Conservation (phyloP, 495 filamentous ascomycete genomes). For the Aspergillus steynii region DNA sequence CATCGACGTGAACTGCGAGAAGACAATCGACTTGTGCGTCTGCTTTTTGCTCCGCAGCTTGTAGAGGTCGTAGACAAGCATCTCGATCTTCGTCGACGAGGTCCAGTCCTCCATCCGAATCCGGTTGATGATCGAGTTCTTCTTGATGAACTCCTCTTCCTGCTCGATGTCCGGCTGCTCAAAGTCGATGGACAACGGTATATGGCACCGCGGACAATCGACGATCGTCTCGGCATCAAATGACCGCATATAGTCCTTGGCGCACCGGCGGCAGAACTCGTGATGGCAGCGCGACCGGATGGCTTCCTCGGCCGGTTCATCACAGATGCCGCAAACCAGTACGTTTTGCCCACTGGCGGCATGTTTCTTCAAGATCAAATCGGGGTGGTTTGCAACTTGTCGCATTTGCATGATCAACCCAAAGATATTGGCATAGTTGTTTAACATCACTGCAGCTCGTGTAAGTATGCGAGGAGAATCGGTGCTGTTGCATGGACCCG, state of each 20-base stretch:
- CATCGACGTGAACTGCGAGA: constrained; percentile 73
- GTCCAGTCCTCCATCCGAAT: constrained; percentile 98
- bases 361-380: constrained; percentile 87
- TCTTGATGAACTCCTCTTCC: constrained; percentile 79
- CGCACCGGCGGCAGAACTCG: constrained; percentile 91
- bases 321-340: constrained; percentile 88
- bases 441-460: constrained; percentile 62
- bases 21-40: constrained; percentile 83
- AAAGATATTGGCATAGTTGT: constrained; percentile 86
- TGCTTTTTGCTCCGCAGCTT: constrained; percentile 84
- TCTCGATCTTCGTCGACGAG: constrained; percentile 95
- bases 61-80: constrained; percentile 89
- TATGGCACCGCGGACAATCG: constrained; percentile 92
- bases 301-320: constrained; percentile 92
- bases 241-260: constrained; percentile 76
- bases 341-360: constrained; percentile 84
- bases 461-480: background rate
- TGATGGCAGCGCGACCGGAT: constrained; percentile 90
- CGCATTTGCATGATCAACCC: constrained; percentile 97
- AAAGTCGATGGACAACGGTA: constrained; percentile 82
- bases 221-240: constrained; percentile 61
- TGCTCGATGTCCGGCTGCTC: constrained; percentile 93
- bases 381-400: constrained; percentile 93
- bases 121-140: constrained; percentile 93
- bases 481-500: background rate